Base-by-base conservation (phyloP, 192 early-diverging fungal genomes). In the Coemansia sp. region DNA sequence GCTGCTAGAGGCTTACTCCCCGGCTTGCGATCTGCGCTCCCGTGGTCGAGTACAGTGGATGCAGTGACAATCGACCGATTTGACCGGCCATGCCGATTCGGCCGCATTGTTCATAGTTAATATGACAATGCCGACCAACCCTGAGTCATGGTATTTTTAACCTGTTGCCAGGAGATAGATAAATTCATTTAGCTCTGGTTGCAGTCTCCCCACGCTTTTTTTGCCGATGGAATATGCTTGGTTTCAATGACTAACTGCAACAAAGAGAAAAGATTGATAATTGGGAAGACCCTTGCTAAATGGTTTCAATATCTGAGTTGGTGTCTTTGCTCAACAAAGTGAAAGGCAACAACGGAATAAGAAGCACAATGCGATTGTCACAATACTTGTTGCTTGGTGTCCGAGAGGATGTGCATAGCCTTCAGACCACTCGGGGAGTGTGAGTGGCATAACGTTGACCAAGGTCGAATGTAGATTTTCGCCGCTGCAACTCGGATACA, bases 301-400 rank as follows among this genome's bases (percentile, higher is more conserved):
- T 13, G 15, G 55, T 16, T 33, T 33, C 27, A 57, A 31, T 57
- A 57, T 57, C 55, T 5, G 55, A 33, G 13, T 33, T 33, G 55
- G 9, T 6, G 29, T 34, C 55, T 57, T 57, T 57, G 55, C 55
- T 57, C 55, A 57, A 57, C 31, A 24, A 44, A 49, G n/a, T 16
- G 7, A 20, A 49, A 20, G 46, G 46, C 46, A 49, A 8, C 18
- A 49, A 2, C 5, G 46, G 46, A 18, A 49, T n/a, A 49, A 18
- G n/a, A 49, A 49, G 46, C n/a, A 20, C 7, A 20, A 20, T 49
- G 46, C 7, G 46, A 49, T 49, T 49, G 46, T 49, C 46, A 18
- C 18, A 18, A 49, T 16, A 13, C n/a, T 20, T 49, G 20, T 49
- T 49, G 46, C 20, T 20, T 8, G 46, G 7, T 49, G 46, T 20